Evolutionary conservation across 2,329 filamentous ascomycete genomes (phyloP), one percentile per base, ranked within the genome.

Genomic region (Trichoderma oligosporum): DNA sequence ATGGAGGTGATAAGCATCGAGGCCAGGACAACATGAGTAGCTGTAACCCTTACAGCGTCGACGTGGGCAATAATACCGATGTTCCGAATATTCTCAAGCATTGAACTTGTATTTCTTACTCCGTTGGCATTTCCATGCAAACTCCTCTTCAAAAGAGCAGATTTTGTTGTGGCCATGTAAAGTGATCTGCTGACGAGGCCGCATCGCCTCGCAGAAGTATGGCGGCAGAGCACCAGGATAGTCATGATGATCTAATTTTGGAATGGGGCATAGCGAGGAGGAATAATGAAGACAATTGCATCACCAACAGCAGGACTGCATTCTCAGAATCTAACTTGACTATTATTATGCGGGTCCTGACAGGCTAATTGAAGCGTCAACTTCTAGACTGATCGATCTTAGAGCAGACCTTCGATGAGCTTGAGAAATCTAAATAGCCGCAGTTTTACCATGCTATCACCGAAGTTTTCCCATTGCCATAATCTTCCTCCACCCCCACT

Each of bases 61-160:
- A 99, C 96, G 72, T 99, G 94, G 59, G 94, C 94, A 71, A 99
- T 97, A 64, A 99, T 97, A 61, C 94, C 94, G 70, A 99, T 97
- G 69, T 99, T 99, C 65, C 93, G 82, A 51, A 92, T 94, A 65
- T 83, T 83, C 46, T 69, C 63, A 7, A 73, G 61, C 22, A 47
- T 22, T 29, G 56, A 42, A 22, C 38, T 48, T 18, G 27, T 24
- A 12, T n/a, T 20, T 16, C 51, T 27, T 14, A 14, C 16, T 6
- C 54, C 41, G 16, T 16, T 29, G 1, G 25, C 12, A 7, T 39
- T 35, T 7, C 12, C 29, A 14, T 60, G 24, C 11, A 38, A 0
- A 20, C 4, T 5, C 27, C 35, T 52, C 20, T 3, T 35, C 12
- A 27, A 16, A 8, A 27, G n/a, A 1, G 42, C 4, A 16, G 33